Conservation (phyloP, 2,329 filamentous ascomycete genomes). For the Ceratocystis diversiconidia region DNA sequence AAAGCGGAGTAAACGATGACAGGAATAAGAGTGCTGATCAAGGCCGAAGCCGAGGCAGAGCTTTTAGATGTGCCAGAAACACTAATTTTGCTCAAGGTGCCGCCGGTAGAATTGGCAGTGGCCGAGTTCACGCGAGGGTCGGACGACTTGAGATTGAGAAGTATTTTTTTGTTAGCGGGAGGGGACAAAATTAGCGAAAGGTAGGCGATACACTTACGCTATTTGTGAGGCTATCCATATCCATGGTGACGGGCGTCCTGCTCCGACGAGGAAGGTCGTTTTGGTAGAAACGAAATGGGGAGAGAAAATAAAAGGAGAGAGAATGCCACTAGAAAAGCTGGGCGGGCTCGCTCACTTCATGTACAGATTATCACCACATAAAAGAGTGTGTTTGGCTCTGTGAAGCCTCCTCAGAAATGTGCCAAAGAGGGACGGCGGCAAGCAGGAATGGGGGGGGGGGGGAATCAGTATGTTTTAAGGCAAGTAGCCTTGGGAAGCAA, state of each 20-base stretch:
- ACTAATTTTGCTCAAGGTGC: constrained; percentile 27
- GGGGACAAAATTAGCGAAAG: neutral
- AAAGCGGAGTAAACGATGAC: constrained; percentile 34
- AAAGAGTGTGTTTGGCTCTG: neutral
- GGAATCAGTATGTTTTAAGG: no score
- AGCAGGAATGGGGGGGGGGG: neutral
- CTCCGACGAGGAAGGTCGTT: neutral
- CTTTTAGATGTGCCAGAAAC: constrained; percentile 24
- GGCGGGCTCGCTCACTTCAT: neutral
- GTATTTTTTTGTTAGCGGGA: neutral
- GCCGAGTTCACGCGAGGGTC: constrained; percentile 33
- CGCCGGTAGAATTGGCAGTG: constrained; percentile 29
- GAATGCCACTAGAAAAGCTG: neutral
- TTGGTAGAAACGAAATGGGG: neutral
- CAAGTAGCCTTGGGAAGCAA: neutral
- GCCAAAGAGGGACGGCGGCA: neutral
- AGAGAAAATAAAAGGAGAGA: neutral
- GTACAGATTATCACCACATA: neutral
- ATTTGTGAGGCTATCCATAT: constrained; percentile 12
- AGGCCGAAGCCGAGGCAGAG: constrained; percentile 29
- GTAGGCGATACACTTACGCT: constrained; percentile 3
- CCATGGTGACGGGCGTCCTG: neutral
- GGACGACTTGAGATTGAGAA: constrained; percentile 16
- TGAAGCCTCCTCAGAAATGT: neutral
- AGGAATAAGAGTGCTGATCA: constrained; percentile 40